phyloP scores from a whole-genome alignment of 1,284 basidiomycete species.

The Leccinum pachyderme region DNA sequence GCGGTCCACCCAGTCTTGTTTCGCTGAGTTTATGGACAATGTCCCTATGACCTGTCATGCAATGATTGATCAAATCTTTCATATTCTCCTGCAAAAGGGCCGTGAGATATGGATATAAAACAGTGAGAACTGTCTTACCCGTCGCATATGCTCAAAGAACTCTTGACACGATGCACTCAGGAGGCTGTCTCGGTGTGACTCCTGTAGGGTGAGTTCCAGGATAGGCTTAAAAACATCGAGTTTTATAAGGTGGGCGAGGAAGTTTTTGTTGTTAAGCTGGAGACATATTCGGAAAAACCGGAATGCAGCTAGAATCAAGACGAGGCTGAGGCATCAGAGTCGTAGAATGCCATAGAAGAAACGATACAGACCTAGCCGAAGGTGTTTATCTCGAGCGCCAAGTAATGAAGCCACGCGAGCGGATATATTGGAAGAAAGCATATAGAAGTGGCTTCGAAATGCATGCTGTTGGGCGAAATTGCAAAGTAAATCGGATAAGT shows the following conservation, averaged over 20 bases:
- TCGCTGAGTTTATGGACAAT: slow-evolving; percentile 66
- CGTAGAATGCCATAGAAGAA: slow-evolving; percentile 1
- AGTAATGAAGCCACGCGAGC: slow-evolving; percentile 77
- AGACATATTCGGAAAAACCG: slow-evolving; percentile 90
- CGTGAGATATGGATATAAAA: slow-evolving; percentile 6
- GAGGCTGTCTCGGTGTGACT: slow-evolving; percentile 87
- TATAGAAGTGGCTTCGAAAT: slow-evolving; percentile 88
- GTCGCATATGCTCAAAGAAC: slow-evolving; percentile 88
- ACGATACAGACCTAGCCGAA: slow-evolving; percentile 72
- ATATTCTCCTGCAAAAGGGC: slow-evolving; percentile 69
- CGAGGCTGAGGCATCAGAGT: slow-evolving; percentile 12
- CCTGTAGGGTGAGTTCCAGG: slow-evolving; percentile 77
- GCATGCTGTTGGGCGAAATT: slow-evolving; percentile 87
- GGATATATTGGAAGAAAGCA: slow-evolving; percentile 78
- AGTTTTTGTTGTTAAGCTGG: slow-evolving; percentile 83
- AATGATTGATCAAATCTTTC: slow-evolving; percentile 80
- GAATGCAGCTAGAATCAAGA: slow-evolving; percentile 64
- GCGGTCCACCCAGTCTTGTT: slow-evolving; percentile 58
- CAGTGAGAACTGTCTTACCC: slow-evolving; percentile 47
- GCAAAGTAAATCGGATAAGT: slow-evolving; percentile 87
- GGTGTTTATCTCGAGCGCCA: slow-evolving; percentile 84
- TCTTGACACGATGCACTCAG: slow-evolving; percentile 94
- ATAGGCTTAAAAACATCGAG: slow-evolving; percentile 83
- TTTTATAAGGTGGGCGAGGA: slow-evolving; percentile 83
- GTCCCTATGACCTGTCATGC: slow-evolving; percentile 77